phyloP scores from a whole-genome alignment of 2,329 filamentous ascomycete genomes.

The Sphaerulina populicola region DNA sequence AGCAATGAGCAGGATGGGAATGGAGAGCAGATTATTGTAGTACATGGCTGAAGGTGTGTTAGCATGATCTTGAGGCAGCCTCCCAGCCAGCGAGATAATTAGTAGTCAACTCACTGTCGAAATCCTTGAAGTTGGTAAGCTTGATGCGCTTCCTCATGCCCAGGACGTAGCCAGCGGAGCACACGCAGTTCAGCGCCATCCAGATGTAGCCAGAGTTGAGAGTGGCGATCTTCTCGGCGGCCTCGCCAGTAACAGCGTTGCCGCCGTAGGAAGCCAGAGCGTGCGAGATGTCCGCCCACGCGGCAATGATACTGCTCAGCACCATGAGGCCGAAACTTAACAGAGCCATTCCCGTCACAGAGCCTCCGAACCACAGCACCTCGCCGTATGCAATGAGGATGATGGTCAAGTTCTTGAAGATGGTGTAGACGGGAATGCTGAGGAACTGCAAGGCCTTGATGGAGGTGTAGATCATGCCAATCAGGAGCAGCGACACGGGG shows the following conservation, averaged over 20 bases:
- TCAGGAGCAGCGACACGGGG: constrained; percentile 86
- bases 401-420: constrained; percentile 99
- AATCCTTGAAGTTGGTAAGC: constrained; percentile 99
- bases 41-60: constrained; percentile 68
- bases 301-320: constrained; percentile 83
- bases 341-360: constrained; percentile 75
- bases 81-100: background rate
- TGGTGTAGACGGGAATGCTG: constrained; percentile 96
- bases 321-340: constrained; percentile 97
- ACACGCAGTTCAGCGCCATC: constrained; percentile 97
- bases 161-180: constrained; percentile 80
- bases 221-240: constrained; percentile 68
- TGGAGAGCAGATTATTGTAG: constrained; percentile 97
- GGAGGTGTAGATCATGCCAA: constrained; percentile 98
- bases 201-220: constrained; percentile 92
- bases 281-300: constrained; percentile 93
- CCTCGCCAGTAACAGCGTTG: constrained; percentile 42
- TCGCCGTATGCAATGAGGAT: constrained; percentile 98
- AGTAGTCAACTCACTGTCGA: constrained; percentile 68
- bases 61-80: background rate
- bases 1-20: constrained; percentile 76
- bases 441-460: constrained; percentile 94
- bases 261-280: constrained; percentile 55
- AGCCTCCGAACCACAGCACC: constrained; percentile 95
- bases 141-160: constrained; percentile 98